Percentiles rank a stretch among this genome's conserved stretches.
These are phyloP conservation scores for Ceratobasidium sp. DNA, from an alignment of 1,284 basidiomycete genomes.

Conservation along the genomic window DNA sequence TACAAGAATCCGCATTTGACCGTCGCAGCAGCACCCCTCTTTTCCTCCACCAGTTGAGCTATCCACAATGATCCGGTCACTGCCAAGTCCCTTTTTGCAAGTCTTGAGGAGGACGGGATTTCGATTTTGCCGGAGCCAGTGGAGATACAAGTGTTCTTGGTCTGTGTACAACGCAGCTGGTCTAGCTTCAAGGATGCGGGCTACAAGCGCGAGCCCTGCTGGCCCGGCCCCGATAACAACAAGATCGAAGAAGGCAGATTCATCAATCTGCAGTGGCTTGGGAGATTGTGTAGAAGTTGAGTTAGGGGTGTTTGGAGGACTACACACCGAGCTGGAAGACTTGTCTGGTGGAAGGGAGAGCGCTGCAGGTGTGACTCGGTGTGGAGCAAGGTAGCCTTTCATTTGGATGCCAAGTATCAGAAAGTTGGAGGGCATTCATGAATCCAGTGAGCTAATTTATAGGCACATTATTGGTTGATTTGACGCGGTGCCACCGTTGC, in stretches of 20 bases:
- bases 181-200: background rate
- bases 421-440: background rate
- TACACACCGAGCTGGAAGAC: too few relatives aligned
- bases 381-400: background rate
- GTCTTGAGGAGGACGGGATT: background rate
- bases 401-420: background rate
- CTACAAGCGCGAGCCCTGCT: background rate
- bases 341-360: background rate
- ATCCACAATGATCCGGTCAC: background rate
- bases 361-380: background rate
- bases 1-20: background rate
- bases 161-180: background rate
- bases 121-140: background rate
- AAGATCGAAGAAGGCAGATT: background rate
- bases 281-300: background rate
- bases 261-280: background rate
- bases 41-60: background rate
- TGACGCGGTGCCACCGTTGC: too few relatives aligned
- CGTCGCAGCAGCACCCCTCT: background rate
- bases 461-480: too few relatives aligned
- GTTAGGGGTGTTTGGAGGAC: background rate
- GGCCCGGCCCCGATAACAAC: conserved; percentile 5
- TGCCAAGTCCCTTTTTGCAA: background rate
- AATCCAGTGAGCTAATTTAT: background rate
- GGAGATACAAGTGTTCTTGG: conserved; percentile 9